Evolutionary conservation across 768 basidiomycete species (phyloP).

Genomic region (Boletus pseudo-olivaceus): DNA sequence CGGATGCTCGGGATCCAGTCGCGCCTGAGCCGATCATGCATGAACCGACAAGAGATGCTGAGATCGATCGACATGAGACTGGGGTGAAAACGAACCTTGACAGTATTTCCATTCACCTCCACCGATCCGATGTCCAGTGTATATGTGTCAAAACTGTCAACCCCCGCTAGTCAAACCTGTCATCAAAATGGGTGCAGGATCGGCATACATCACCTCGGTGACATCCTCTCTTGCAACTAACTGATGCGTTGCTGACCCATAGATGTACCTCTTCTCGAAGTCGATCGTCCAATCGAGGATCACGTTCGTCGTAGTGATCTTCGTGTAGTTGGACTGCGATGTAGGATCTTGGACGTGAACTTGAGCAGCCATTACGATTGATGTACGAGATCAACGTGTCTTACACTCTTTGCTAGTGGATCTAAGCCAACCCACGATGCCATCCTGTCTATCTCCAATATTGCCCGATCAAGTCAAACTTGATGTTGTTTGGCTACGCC

Average conservation of each 20-base stretch:
- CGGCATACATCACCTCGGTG: slow-evolving; percentile 40
- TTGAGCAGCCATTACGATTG: slow-evolving; percentile 11
- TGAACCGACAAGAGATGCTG: not conserved
- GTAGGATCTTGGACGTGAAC: slow-evolving; percentile 37
- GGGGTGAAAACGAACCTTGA: slow-evolving; percentile 37
- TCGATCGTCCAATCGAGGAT: slow-evolving; percentile 57
- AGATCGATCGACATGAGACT: not conserved
- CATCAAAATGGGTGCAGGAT: not conserved
- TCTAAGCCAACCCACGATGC: too few species aligned
- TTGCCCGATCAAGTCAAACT: too few species aligned
- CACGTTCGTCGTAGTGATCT: slow-evolving; percentile 47
- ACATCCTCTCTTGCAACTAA: slow-evolving; percentile 39
- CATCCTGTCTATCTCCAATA: too few species aligned
- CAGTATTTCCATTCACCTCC: slow-evolving; percentile 45
- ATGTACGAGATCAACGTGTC: not conserved
- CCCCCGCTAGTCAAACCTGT: not conserved
- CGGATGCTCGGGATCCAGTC: slow-evolving; percentile 52
- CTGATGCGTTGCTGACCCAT: slow-evolving; percentile 46
- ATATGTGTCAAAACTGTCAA: slow-evolving; percentile 47
- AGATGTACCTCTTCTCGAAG: slow-evolving; percentile 43
- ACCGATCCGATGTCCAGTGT: slow-evolving; percentile 53
- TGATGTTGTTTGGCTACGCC: too few species aligned
- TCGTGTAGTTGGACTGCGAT: slow-evolving; percentile 56
- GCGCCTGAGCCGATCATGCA: slow-evolving; percentile 37
- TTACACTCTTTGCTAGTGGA: too few species aligned